phyloP scores from a whole-genome alignment of 2,329 filamentous ascomycete genomes.

The Fusarium sarcochroum region DNA sequence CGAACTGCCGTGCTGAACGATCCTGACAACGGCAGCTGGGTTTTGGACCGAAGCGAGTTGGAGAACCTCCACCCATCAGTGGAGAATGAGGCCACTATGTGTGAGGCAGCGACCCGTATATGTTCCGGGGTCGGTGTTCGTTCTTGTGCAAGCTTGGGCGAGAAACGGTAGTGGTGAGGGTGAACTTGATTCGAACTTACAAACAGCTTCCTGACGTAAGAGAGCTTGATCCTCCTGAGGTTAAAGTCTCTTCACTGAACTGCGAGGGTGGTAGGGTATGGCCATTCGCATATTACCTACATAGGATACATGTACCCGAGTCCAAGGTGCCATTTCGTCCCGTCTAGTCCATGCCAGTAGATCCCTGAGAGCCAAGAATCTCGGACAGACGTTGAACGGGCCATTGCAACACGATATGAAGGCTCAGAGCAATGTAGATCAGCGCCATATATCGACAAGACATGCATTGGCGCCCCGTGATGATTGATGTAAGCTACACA shows the following conservation, averaged over 20 bases:
- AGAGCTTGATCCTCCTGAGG: too few relatives aligned
- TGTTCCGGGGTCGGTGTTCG: constrained; percentile 5
- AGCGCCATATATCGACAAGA: constrained; percentile 3
- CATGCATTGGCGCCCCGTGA: constrained; percentile 6
- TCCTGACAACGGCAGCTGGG: constrained; percentile 30
- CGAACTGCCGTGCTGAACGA: constrained; percentile 29
- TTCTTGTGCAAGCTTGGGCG: constrained; percentile 1
- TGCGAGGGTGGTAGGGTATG: background rate
- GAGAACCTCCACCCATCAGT: constrained; percentile 32
- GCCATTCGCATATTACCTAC: background rate
- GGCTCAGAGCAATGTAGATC: constrained; percentile 10
- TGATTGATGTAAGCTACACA: constrained; percentile 1
- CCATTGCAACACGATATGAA: constrained; percentile 9
- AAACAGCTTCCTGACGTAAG: background rate
- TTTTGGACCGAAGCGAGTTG: constrained; percentile 12
- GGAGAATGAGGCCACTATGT: constrained; percentile 33
- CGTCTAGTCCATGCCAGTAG: constrained; percentile 9
- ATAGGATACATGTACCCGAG: background rate
- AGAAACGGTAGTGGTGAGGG: background rate
- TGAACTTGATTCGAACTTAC: background rate
- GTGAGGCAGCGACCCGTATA: constrained; percentile 10
- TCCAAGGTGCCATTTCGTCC: constrained; percentile 3
- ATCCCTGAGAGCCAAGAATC: constrained; percentile 7
- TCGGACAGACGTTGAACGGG: constrained; percentile 4
- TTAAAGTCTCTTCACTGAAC: background rate